These are phyloP conservation scores for Aspergillus sp. DNA, from an alignment of 2,329 filamentous ascomycete species.

Conservation along the genomic window DNA sequence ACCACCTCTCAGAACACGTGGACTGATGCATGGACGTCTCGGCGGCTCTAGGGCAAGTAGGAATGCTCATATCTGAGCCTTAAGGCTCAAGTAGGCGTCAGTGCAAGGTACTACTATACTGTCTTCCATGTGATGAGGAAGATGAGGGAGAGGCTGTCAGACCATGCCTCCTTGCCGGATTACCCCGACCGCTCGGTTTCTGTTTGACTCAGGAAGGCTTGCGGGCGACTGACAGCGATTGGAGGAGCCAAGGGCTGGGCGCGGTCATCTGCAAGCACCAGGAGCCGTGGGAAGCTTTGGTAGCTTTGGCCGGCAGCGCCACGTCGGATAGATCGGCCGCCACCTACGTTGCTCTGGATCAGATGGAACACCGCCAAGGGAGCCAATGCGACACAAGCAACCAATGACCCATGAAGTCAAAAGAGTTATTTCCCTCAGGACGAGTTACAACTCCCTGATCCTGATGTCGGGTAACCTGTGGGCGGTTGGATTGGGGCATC, in stretches of 20 bases:
- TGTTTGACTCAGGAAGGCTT: background rate
- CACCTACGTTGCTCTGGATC: slow-evolving; percentile 1
- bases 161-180: background rate
- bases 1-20: background rate
- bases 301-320: background rate
- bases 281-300: background rate
- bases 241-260: background rate
- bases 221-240: background rate
- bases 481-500: background rate
- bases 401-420: background rate
- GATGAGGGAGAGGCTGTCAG: background rate
- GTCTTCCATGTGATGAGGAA: background rate
- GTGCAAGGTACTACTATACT: background rate
- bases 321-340: slow-evolving; percentile 1
- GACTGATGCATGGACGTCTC: background rate
- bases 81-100: background rate
- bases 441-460: background rate
- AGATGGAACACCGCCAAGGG: background rate
- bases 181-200: background rate
- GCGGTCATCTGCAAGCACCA: background rate
- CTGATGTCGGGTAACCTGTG: background rate
- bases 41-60: background rate
- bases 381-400: slow-evolving; percentile 4
- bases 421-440: background rate
- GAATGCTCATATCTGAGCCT: background rate